A percentile compares a stretch with the other conserved stretches of the same genome.
phyloP scores from a whole-genome alignment of 805 yeast species.

The Yarrowia sp. region DNA sequence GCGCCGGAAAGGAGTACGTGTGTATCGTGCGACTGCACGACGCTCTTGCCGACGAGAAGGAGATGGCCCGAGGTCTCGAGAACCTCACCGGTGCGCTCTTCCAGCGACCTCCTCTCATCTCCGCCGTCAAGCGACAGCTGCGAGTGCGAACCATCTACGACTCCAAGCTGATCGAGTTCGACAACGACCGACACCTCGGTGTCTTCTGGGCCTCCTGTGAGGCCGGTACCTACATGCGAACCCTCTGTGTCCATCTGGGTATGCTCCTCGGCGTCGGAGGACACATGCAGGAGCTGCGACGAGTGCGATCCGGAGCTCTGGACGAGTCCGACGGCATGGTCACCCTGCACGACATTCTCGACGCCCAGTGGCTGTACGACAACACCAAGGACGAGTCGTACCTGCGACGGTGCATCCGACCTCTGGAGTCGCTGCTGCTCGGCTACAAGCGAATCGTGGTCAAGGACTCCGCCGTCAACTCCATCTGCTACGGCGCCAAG shows the following conservation, averaged over 20 bases:
- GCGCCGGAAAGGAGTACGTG: slow-evolving; percentile 99
- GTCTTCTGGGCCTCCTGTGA: slow-evolving; percentile 99
- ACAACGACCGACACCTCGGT: slow-evolving; percentile 92
- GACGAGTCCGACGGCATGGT: slow-evolving; percentile 88
- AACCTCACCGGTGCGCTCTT: slow-evolving; percentile 97
- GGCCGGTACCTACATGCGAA: slow-evolving; percentile 99
- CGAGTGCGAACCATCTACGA: slow-evolving; percentile 98
- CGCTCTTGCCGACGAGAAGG: slow-evolving; percentile 85
- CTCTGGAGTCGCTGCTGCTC: slow-evolving; percentile 86
- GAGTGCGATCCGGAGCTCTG: slow-evolving; percentile 97
- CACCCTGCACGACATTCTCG: slow-evolving; percentile 94
- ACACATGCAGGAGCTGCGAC: slow-evolving; percentile 99
- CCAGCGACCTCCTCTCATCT: slow-evolving; percentile 98
- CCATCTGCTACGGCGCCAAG: slow-evolving; percentile 98
- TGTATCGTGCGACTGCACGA: slow-evolving; percentile 96
- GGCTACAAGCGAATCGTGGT: slow-evolving; percentile 98
- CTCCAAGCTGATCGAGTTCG: slow-evolving; percentile 92
- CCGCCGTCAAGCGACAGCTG: slow-evolving; percentile 98
- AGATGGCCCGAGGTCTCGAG: slow-evolving; percentile 81
- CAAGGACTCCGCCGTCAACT: slow-evolving; percentile 91
- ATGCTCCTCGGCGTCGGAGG: slow-evolving; percentile 99
- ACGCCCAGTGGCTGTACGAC: slow-evolving; percentile 97
- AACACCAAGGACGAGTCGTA: slow-evolving; percentile 96
- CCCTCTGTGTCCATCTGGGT: slow-evolving; percentile 97
- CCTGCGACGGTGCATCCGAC: slow-evolving; percentile 89